phyloP scores from a whole-genome alignment of 805 yeast genomes.

The Candida insectorum region DNA sequence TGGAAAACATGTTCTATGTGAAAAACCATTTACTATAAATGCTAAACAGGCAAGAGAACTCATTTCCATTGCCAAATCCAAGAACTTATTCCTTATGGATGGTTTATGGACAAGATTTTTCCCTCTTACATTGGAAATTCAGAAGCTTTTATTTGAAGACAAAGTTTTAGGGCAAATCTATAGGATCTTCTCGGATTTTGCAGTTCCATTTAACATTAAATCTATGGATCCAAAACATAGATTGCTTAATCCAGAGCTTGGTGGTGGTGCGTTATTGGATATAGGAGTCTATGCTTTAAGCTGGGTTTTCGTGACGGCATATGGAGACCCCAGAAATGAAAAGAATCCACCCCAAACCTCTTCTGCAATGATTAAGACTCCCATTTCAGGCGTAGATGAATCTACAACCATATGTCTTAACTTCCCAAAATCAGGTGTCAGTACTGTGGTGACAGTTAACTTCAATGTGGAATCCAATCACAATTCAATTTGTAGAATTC shows the following conservation, averaged over 20 bases:
- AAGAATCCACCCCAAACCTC: slow-evolving; percentile 20
- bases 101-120: slow-evolving; percentile 55
- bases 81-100: slow-evolving; percentile 50
- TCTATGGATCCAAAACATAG: slow-evolving; percentile 30
- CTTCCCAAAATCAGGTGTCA: slow-evolving; percentile 29
- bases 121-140: slow-evolving; percentile 39
- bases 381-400: no score
- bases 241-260: slow-evolving; percentile 40
- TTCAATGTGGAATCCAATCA: slow-evolving; percentile 21
- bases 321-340: no score
- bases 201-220: no score
- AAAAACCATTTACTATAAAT: slow-evolving; percentile 52
- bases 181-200: slow-evolving; percentile 43
- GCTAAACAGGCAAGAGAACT: slow-evolving; percentile 39
- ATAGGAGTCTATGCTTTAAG: slow-evolving; percentile 51
- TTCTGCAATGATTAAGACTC: no score
- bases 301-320: slow-evolving; percentile 27
- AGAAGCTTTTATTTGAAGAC: slow-evolving; percentile 34
- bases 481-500: slow-evolving; percentile 23
- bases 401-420: no score
- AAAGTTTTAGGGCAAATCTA: slow-evolving; percentile 44
- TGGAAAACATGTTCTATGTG: slow-evolving; percentile 51
- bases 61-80: slow-evolving; percentile 37
- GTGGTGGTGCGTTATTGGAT: slow-evolving; percentile 57
- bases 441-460: no score